phyloP scores from a whole-genome alignment of 441 rosid genomes.

The Dalechampia spathulata region DNA sequence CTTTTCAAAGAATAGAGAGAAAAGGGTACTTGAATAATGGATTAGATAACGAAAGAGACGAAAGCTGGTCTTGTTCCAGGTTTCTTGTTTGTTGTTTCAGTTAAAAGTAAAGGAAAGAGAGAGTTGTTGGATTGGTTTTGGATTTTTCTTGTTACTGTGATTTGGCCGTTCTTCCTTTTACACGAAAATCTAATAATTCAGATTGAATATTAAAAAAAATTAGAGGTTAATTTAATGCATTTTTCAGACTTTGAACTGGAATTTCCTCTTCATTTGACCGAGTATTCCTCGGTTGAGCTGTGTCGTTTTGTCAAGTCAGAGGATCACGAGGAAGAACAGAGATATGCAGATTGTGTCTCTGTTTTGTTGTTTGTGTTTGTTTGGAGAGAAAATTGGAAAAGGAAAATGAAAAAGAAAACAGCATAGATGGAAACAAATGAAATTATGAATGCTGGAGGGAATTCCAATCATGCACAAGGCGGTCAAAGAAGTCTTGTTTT shows the following conservation, averaged over 20 bases:
- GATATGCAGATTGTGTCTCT: neutral
- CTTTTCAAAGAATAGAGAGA: neutral
- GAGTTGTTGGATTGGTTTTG: neutral
- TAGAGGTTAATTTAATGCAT: too few relatives aligned
- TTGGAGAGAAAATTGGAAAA: neutral
- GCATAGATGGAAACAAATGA: too few relatives aligned
- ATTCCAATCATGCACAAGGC: too few relatives aligned
- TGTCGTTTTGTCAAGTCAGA: neutral
- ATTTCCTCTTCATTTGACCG: neutral
- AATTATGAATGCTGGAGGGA: too few relatives aligned
- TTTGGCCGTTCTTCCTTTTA: neutral
- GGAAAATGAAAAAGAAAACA: neutral
- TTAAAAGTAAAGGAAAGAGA: neutral
- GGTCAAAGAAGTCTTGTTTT: too few relatives aligned
- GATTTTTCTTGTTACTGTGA: neutral
- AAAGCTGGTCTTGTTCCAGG: too few relatives aligned
- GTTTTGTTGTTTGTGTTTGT: neutral
- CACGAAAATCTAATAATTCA: too few relatives aligned
- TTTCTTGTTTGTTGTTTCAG: neutral
- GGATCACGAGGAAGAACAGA: constrained; percentile 10
- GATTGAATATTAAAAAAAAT: too few relatives aligned
- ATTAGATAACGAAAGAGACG: neutral
- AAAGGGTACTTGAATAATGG: neutral
- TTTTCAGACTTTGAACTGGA: too few relatives aligned
- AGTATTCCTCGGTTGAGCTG: too few relatives aligned